These are phyloP conservation scores for Ophiocordyceps unilateralis DNA, from an alignment of 2,329 filamentous ascomycete species.

Conservation along the genomic window DNA sequence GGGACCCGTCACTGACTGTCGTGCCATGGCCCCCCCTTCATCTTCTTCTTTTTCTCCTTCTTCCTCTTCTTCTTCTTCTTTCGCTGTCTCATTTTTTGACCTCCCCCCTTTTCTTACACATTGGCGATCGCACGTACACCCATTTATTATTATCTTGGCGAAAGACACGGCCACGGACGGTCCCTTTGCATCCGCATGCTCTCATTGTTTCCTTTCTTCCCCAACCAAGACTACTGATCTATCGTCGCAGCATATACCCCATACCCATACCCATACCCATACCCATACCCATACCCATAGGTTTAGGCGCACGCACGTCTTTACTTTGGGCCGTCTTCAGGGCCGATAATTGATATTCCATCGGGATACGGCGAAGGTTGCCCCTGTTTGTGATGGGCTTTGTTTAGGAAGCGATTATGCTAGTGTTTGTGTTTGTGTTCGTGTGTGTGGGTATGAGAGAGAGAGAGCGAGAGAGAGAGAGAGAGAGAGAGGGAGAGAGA, in stretches of 20 bases:
- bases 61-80: constrained; percentile 1
- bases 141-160: neutral
- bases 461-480: no score
- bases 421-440: no score
- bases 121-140: no score
- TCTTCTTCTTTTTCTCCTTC: constrained; percentile 4
- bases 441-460: no score
- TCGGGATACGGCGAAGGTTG: no score
- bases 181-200: neutral
- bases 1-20: no score
- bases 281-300: constrained; percentile 12
- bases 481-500: no score
- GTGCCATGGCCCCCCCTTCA: neutral
- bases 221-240: constrained; percentile 4
- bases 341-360: constrained; percentile 1
- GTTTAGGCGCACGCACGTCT: constrained; percentile 9
- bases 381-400: neutral
- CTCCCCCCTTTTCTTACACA: neutral
- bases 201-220: neutral
- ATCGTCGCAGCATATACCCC: constrained; percentile 19
- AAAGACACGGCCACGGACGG: neutral
- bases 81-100: neutral
- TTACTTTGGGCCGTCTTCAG: neutral
- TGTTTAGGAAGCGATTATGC: no score
- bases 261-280: constrained; percentile 11